phyloP scores from a whole-genome alignment of 805 yeast genomes.

The Jamesozyma spencerorum region DNA sequence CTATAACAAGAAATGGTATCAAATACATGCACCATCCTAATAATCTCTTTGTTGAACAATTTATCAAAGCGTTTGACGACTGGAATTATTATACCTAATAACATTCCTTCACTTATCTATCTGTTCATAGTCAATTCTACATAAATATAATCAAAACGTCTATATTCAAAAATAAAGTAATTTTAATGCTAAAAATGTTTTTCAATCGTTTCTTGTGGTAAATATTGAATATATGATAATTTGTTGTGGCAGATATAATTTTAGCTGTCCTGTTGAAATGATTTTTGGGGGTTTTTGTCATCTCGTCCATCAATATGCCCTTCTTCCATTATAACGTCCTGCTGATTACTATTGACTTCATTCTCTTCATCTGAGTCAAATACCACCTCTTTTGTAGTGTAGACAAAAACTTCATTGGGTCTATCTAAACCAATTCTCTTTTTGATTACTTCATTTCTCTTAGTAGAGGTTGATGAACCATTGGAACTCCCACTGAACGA shows the following conservation, averaged over 20 bases:
- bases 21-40: conserved; percentile 23
- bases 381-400: conserved; percentile 35
- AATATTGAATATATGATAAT: no score
- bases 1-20: conserved; percentile 21
- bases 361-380: conserved; percentile 19
- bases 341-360: no score
- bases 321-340: no score
- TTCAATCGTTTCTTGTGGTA: no score
- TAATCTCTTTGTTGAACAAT: conserved; percentile 14
- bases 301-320: no score
- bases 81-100: conserved; percentile 19
- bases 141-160: no score
- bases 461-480: conserved; percentile 12
- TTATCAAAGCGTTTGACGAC: conserved; percentile 23
- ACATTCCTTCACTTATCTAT: not conserved
- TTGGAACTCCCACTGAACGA: conserved; percentile 32
- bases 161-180: no score
- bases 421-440: conserved; percentile 21
- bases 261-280: no score
- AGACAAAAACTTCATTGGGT: conserved; percentile 34
- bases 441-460: conserved; percentile 19
- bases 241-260: no score
- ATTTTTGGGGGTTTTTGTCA: no score
- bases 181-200: no score
- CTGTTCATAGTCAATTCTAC: no score